Evolutionary conservation across 148 eudicot species (phyloP).

Genomic region (Chenopodium suecicum): DNA sequence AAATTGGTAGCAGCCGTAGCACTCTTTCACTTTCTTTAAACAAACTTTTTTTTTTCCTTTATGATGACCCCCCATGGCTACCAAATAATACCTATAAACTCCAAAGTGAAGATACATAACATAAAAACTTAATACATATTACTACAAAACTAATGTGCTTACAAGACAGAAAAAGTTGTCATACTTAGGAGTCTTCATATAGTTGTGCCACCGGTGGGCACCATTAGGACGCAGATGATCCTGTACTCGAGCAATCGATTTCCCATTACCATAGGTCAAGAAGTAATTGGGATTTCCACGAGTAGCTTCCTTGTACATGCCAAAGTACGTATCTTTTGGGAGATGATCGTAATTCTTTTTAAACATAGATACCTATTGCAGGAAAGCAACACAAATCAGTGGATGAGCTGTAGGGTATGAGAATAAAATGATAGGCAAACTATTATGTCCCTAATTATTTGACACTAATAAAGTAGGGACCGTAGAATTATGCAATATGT

Average conservation of each 20-base stretch:
- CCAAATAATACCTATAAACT: background rate
- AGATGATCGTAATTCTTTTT: constrained; percentile 93
- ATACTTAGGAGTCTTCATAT: constrained; percentile 87
- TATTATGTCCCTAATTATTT: background rate
- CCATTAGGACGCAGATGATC: constrained; percentile 92
- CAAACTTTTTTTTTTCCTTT: background rate
- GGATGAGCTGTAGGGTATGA: background rate
- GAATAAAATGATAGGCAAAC: background rate
- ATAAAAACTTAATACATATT: background rate
- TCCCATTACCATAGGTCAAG: constrained; percentile 85
- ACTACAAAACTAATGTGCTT: constrained; percentile 1
- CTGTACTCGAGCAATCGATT: constrained; percentile 71
- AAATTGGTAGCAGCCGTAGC: background rate
- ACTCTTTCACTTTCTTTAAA: background rate
- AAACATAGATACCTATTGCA: constrained; percentile 75
- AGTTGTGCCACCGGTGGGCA: constrained; percentile 92
- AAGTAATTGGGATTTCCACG: constrained; percentile 89
- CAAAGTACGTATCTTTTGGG: constrained; percentile 82
- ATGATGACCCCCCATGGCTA: background rate
- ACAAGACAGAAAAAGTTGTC: constrained; percentile 18
- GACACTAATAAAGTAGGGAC: background rate
- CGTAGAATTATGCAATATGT: background rate
- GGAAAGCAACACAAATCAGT: background rate
- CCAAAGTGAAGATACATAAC: background rate
- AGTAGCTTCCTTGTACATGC: constrained; percentile 85